A percentile compares a stretch with the other conserved stretches of the same genome.
phyloP scores from a whole-genome alignment of 306 rosid species.

The Sechiopsis laciniata region DNA sequence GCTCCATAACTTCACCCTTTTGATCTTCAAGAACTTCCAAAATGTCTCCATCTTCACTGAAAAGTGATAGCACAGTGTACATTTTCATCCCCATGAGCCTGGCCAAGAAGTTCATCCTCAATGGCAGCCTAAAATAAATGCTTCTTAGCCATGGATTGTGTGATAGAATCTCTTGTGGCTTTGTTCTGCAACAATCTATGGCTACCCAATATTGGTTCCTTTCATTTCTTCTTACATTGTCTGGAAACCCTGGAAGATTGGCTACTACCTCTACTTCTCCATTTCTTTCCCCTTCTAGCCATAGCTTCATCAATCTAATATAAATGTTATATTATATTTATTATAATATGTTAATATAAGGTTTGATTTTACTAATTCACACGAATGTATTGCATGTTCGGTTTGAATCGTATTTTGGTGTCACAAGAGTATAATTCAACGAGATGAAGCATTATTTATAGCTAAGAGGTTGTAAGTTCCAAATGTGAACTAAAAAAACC shows the following conservation, averaged over 20 bases:
- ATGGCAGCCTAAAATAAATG: constrained; percentile 65
- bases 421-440: too few relatives aligned
- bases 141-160: constrained; percentile 75
- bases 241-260: constrained; percentile 79
- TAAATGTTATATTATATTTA: background rate
- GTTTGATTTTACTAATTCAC: background rate
- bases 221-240: constrained; percentile 72
- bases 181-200: constrained; percentile 83
- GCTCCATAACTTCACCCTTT: constrained; percentile 63
- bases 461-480: too few relatives aligned
- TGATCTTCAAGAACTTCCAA: constrained; percentile 76
- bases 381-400: background rate
- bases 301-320: constrained; percentile 53
- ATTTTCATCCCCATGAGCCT: constrained; percentile 73
- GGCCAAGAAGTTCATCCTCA: constrained; percentile 57
- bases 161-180: constrained; percentile 56
- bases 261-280: constrained; percentile 51
- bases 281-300: constrained; percentile 54
- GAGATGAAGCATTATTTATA: too few relatives aligned
- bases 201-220: constrained; percentile 84
- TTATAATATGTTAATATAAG: background rate
- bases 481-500: too few relatives aligned
- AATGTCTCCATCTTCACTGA: constrained; percentile 56
- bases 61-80: constrained; percentile 64
- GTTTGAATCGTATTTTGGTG: background rate